phyloP scores from a whole-genome alignment of 331 rosid genomes.

The Stylosanthes scabra region DNA sequence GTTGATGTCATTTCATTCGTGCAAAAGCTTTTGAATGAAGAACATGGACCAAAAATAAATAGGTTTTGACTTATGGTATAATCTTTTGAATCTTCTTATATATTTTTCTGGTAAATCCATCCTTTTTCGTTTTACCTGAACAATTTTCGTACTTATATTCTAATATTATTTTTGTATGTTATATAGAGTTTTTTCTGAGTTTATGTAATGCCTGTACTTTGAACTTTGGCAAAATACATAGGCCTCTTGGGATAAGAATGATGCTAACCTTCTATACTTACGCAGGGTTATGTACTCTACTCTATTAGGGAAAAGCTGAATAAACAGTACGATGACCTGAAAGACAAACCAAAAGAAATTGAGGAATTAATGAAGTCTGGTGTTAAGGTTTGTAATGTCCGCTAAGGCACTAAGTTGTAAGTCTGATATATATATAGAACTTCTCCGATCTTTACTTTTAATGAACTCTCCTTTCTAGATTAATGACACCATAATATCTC shows the following conservation, averaged over 20 bases:
- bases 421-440: slow-evolving; percentile 29
- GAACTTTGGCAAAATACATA: slow-evolving; percentile 5
- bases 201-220: not conserved
- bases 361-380: slow-evolving; percentile 94
- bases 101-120: slow-evolving; percentile 10
- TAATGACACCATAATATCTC: slow-evolving; percentile 81
- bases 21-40: slow-evolving; percentile 11
- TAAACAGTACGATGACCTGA: slow-evolving; percentile 86
- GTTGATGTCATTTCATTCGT: not conserved
- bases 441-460: slow-evolving; percentile 27
- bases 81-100: slow-evolving; percentile 8
- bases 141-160: not conserved
- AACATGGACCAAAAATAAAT: not conserved
- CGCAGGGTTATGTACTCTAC: slow-evolving; percentile 93
- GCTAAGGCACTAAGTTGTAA: not conserved
- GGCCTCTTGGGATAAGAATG: not conserved
- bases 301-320: slow-evolving; percentile 91
- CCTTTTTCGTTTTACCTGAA: not conserved
- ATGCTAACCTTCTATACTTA: slow-evolving; percentile 15
- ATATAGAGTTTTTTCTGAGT: not conserved
- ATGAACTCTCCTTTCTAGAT: slow-evolving; percentile 64
- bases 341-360: slow-evolving; percentile 93
- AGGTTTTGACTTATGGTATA: slow-evolving; percentile 5
- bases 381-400: slow-evolving; percentile 72
- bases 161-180: not conserved